Evolutionary conservation across 139 green algal species (phyloP), one percentile per base, ranked within the genome.

Genomic region (Ulvella scutata): DNA sequence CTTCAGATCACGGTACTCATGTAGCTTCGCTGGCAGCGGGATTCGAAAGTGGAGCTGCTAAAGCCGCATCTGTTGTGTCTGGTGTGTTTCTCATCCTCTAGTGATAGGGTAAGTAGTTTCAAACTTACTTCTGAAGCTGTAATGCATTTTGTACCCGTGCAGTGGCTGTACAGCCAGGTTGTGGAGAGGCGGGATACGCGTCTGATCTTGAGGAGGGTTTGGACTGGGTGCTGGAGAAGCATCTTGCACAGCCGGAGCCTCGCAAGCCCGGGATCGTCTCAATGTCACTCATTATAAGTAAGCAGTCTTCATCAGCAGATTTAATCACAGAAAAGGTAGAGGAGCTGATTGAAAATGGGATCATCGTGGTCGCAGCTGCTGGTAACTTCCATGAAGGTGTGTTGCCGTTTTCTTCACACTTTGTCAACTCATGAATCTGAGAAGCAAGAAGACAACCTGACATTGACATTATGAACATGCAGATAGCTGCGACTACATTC

Each of bases 271-370:
- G n/a, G 31, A 23, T 67, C 17, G 51, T 67, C 7, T 67, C 51
- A 26, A 67, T 67, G 51, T 67, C 51, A 10, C 51, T 67, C n/a
- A 67, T 67, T 29, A 67, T 67, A n/a, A 67, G 51, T 26, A 67
- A 26, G 6, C 31, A 26, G 33, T 67, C 51, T 36, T 67, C 51
- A 36, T n/a, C 51, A 29, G 31, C 51, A 31, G 51, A 36, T 34
- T 26, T 67, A 13, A 67, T 67, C 13, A 26, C 51, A 34, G 51
- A 67, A 29, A 67, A 67, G 17, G 51, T 67, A 26, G 51, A 67
- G 17, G 51, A 67, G 17, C 10, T 67, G 51, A 67, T 67, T 10
- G 51, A 67, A 26, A 67, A 67, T 67, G 51, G 51, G 33, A 67
- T 67, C 17, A 67, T 67, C 33, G 51, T 67, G 13, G 51, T 67